Conservation (phyloP, 1,284 basidiomycete genomes). For the Cutaneotrichosporon sp. region DNA sequence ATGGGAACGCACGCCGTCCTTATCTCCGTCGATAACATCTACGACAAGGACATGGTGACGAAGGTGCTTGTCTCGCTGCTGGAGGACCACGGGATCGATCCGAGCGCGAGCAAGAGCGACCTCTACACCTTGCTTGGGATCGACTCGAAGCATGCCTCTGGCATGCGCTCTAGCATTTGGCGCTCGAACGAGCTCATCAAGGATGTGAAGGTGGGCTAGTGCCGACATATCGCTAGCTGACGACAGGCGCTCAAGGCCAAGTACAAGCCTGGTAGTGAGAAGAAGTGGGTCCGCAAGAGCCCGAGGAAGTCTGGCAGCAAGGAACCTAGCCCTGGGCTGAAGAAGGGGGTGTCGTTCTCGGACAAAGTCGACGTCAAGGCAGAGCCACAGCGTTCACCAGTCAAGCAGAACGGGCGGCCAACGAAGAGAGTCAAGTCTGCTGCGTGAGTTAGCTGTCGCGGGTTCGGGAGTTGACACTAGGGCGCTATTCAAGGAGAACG, state of each 20-base stretch:
- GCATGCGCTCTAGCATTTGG: constrained; percentile 42
- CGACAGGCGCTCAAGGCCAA: constrained; percentile 25
- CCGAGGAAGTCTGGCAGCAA: not conserved
- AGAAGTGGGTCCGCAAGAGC: constrained; percentile 5
- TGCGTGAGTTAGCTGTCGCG: constrained; percentile 21
- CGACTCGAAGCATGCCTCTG: constrained; percentile 48
- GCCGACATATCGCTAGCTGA: not conserved
- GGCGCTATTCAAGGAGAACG: constrained; percentile 27
- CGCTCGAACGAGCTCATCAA: constrained; percentile 35
- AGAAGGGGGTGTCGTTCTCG: constrained; percentile 10
- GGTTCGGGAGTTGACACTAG: constrained; percentile 16
- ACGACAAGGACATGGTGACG: constrained; percentile 27
- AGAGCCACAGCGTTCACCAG: constrained; percentile 1
- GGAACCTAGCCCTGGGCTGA: not conserved
- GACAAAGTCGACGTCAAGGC: not conserved
- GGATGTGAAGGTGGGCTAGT: constrained; percentile 28
- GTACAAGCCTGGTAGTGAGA: constrained; percentile 19
- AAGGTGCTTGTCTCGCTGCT: constrained; percentile 34
- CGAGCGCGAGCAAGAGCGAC: constrained; percentile 39
- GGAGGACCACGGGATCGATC: constrained; percentile 38
- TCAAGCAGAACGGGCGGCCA: not conserved
- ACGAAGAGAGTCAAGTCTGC: constrained; percentile 21
- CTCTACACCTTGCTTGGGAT: constrained; percentile 49
- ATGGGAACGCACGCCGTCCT: constrained; percentile 31
- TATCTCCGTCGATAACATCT: constrained; percentile 37